Conservation (phyloP, 2,329 filamentous ascomycete genomes). For the Cladophialophora exuberans region DNA sequence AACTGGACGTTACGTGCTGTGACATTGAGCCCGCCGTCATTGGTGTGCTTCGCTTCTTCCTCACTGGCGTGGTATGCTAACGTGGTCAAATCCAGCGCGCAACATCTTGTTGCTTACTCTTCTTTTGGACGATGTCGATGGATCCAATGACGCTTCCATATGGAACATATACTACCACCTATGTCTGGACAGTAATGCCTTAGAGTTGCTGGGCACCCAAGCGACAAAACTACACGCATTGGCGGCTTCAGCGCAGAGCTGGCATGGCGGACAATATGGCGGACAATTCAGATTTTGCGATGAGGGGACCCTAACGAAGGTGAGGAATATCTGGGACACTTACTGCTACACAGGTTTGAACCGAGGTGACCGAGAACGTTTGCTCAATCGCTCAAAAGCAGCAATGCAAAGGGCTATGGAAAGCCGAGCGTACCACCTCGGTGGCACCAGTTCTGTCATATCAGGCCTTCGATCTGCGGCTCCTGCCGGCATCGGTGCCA, state of each 20-base stretch:
- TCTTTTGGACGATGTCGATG: conserved; percentile 47
- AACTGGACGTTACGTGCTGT: conserved; percentile 61
- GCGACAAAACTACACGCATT: conserved; percentile 47
- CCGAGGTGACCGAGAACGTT: not conserved
- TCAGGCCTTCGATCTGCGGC: conserved; percentile 4
- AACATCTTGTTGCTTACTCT: conserved; percentile 59
- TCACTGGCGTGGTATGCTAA: not conserved
- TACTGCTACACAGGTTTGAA: conserved; percentile 34
- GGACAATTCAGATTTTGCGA: conserved; percentile 54
- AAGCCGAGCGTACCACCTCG: not conserved
- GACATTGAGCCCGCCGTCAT: conserved; percentile 56
- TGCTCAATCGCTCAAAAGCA: conserved; percentile 1
- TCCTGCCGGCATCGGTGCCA: not conserved
- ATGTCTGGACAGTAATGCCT: conserved; percentile 46
- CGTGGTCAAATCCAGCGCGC: conserved; percentile 47
- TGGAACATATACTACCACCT: conserved; percentile 64
- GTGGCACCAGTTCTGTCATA: not conserved
- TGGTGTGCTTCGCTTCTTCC: conserved; percentile 42
- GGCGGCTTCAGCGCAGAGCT: conserved; percentile 46
- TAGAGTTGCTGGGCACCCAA: conserved; percentile 47
- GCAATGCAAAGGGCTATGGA: conserved; percentile 2
- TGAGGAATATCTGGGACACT: conserved; percentile 43
- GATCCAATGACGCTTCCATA: conserved; percentile 37
- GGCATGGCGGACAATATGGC: conserved; percentile 53
- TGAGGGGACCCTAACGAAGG: conserved; percentile 45